These are phyloP conservation scores for Coemansia sp. DNA, from an alignment of 192 early-diverging fungal genomes.

Conservation along the genomic window DNA sequence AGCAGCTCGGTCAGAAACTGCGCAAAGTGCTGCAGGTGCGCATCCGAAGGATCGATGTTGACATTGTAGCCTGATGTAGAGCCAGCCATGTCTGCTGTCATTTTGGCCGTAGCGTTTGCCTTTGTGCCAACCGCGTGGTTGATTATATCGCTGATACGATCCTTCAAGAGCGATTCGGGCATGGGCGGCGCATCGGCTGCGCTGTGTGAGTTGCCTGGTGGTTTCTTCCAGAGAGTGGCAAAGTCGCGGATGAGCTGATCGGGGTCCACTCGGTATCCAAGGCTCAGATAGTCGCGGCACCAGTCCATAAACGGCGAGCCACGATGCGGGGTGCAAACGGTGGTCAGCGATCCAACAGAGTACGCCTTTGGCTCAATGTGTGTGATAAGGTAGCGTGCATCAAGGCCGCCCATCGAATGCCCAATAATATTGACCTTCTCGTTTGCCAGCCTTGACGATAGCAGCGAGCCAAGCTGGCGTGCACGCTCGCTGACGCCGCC, in stretches of 20 bases:
- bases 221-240: conserved; percentile 40
- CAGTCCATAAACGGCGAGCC: conserved; percentile 94
- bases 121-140: conserved; percentile 22
- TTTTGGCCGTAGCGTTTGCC: background rate
- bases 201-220: background rate
- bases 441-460: conserved; percentile 56
- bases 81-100: background rate
- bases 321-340: conserved; percentile 91
- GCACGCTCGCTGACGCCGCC: conserved; percentile 76
- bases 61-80: conserved; percentile 3
- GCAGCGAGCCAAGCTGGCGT: conserved; percentile 66
- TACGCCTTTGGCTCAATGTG: conserved; percentile 75
- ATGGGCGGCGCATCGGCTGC: conserved; percentile 10
- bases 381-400: conserved; percentile 87
- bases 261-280: conserved; percentile 62
- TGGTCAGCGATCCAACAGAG: conserved; percentile 78
- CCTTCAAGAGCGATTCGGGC: conserved; percentile 22
- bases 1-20: conserved; percentile 43
- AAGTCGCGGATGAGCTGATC: conserved; percentile 54
- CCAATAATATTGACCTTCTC: conserved; percentile 79
- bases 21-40: conserved; percentile 41
- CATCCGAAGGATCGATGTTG: conserved; percentile 31
- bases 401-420: conserved; percentile 96
- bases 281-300: conserved; percentile 81
- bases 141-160: conserved; percentile 38